These are phyloP conservation scores for Ganoderma meredithae DNA, from an alignment of 1,284 basidiomycete genomes.

Conservation along the genomic window DNA sequence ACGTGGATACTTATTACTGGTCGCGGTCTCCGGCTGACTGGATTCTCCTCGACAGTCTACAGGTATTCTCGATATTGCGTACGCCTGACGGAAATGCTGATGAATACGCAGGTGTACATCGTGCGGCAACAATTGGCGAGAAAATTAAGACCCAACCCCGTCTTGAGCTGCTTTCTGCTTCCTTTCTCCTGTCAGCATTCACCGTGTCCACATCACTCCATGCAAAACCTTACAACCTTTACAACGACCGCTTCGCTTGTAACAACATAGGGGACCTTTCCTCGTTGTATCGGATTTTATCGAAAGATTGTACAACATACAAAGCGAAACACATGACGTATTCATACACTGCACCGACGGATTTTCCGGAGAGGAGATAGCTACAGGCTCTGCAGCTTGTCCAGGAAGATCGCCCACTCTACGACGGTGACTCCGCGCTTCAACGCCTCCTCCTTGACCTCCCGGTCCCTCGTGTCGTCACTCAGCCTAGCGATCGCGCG, in stretches of 20 bases:
- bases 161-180: neutral
- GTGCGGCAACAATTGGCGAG: slow-evolving; percentile 68
- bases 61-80: slow-evolving; percentile 36
- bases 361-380: neutral
- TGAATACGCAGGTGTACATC: slow-evolving; percentile 53
- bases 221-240: neutral
- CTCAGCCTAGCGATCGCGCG: slow-evolving; percentile 63
- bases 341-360: neutral
- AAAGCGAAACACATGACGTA: neutral
- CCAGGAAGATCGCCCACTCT: slow-evolving; percentile 81
- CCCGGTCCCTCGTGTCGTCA: slow-evolving; percentile 68
- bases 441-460: slow-evolving; percentile 71
- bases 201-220: neutral
- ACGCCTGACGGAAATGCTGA: neutral
- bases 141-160: slow-evolving; percentile 50
- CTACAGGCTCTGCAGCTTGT: slow-evolving; percentile 50
- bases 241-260: neutral
- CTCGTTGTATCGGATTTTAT: neutral
- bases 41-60: slow-evolving; percentile 40
- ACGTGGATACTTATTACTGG: slow-evolving; percentile 47
- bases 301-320: slow-evolving; percentile 7
- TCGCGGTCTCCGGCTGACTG: slow-evolving; percentile 17
- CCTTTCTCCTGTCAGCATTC: neutral
- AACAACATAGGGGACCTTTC: neutral
- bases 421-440: slow-evolving; percentile 69